Base-by-base conservation (phyloP, 306 rosid genomes). In the Rosa persica region DNA sequence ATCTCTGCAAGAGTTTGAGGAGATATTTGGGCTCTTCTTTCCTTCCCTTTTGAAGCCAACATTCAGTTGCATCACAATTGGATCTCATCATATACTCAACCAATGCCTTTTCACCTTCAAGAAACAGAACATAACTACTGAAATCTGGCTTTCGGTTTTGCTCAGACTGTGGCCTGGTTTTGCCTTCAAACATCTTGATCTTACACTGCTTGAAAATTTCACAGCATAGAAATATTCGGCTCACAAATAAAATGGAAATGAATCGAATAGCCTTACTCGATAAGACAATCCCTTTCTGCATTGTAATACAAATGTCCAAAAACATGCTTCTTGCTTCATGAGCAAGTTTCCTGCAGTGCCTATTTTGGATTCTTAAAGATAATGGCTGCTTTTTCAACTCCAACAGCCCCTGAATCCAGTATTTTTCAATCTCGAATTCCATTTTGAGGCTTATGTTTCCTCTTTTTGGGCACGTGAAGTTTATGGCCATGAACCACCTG, bases 101-200 rank as follows among this genome's bases (percentile, higher is more conserved):
- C 19, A 94, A 83, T 12, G 79, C 90, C 64, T 92, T 92, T 81
- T 94, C 98, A 12, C 97, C 98, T 86, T 90, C 92, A 23, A 94
- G 98, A 82, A 89, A 87, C 62, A 94, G 74, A 82, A 94, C 91
- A 75, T 86, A 94, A 61, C 85, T 71, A 16, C 93, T 81, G 0
- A 94, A 83, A 71, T 92, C 96, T 19, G 72, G 34, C 74, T 70
- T 88, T 4, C 64, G 64, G 43, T 40, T 75, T 22, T 62, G 39
- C 44, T 19, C 54, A 36, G 83, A 75, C 10, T 64, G 89, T 22
- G 87, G 8, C 40, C 82, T 84, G 0, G 86, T 69, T 47, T 80
- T 30, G 20, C 76, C 55, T 12, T 60, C 76, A 19, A 77, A 62
- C 66, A 70, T 82, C 74, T 75, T 73, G 39, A 12, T 72, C 61